Conservation (phyloP, 768 basidiomycete species). For the Hypsizygus marmoreus region DNA sequence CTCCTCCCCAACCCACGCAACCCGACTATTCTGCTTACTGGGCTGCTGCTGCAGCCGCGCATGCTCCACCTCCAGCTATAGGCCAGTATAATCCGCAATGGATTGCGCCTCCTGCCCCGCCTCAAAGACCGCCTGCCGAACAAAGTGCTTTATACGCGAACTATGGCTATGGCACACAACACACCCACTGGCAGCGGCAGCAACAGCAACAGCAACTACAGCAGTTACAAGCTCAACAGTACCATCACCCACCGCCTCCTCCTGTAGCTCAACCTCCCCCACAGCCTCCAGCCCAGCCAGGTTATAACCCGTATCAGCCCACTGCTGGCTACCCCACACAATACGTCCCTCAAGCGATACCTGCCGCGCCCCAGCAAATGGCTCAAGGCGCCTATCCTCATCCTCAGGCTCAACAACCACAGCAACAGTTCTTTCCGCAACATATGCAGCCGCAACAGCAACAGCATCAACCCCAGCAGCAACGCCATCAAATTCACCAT, state of each 20-base stretch:
- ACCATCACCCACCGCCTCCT: constrained; percentile 55
- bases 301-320: constrained; percentile 79
- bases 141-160: constrained; percentile 88
- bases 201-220: constrained; percentile 49
- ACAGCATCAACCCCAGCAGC: constrained; percentile 50
- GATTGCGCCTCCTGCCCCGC: constrained; percentile 55
- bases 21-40: constrained; percentile 82
- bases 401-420: constrained; percentile 40
- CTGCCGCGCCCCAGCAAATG: constrained; percentile 52
- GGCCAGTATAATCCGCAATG: constrained; percentile 67
- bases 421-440: constrained; percentile 49
- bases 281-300: constrained; percentile 57
- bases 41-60: constrained; percentile 57
- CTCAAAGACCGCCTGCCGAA: constrained; percentile 62
- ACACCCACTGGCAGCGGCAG: constrained; percentile 65
- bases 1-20: constrained; percentile 65
- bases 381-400: constrained; percentile 53
- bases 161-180: constrained; percentile 84
- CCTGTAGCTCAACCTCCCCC: constrained; percentile 54
- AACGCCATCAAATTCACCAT: constrained; percentile 57
- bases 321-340: constrained; percentile 63
- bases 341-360: constrained; percentile 63
- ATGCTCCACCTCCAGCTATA: constrained; percentile 49
- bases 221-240: constrained; percentile 52
- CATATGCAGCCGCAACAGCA: constrained; percentile 44